These are phyloP conservation scores for Microthlaspi erraticum DNA, from an alignment of 345 rosid genomes.

Conservation along the genomic window DNA sequence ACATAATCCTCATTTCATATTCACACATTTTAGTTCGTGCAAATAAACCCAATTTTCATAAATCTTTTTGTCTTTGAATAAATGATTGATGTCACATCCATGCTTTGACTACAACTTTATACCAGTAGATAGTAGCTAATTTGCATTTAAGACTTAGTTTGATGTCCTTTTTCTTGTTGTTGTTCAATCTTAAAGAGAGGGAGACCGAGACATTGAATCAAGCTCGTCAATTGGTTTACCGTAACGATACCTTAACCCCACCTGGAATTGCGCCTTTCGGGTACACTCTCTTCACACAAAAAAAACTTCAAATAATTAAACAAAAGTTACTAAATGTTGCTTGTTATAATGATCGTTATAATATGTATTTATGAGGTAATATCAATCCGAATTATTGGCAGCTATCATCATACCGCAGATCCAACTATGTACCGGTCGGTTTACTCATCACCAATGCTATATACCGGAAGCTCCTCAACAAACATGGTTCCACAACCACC, in stretches of 20 bases:
- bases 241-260: constrained; percentile 67
- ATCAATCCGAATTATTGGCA: constrained; percentile 36
- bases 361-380: not conserved
- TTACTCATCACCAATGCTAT: constrained; percentile 62
- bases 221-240: constrained; percentile 97
- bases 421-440: constrained; percentile 64
- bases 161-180: constrained; percentile 23
- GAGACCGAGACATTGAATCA: constrained; percentile 98
- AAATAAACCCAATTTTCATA: constrained; percentile 5
- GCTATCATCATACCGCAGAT: constrained; percentile 64
- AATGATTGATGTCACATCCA: constrained; percentile 42
- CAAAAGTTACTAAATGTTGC: not conserved
- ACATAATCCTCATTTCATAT: constrained; percentile 22
- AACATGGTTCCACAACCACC: constrained; percentile 50
- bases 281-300: constrained; percentile 42
- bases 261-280: constrained; percentile 53
- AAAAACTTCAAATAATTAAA: not conserved
- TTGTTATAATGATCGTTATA: constrained; percentile 7
- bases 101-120: constrained; percentile 32
- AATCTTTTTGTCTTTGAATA: constrained; percentile 9
- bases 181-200: constrained; percentile 59
- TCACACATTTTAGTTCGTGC: constrained; percentile 36
- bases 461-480: constrained; percentile 58
- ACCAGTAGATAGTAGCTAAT: constrained; percentile 27
- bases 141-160: constrained; percentile 33